Base-by-base conservation (phyloP, 2,329 filamentous ascomycete genomes). In the Cephalotrichum gorgonifer region DNA sequence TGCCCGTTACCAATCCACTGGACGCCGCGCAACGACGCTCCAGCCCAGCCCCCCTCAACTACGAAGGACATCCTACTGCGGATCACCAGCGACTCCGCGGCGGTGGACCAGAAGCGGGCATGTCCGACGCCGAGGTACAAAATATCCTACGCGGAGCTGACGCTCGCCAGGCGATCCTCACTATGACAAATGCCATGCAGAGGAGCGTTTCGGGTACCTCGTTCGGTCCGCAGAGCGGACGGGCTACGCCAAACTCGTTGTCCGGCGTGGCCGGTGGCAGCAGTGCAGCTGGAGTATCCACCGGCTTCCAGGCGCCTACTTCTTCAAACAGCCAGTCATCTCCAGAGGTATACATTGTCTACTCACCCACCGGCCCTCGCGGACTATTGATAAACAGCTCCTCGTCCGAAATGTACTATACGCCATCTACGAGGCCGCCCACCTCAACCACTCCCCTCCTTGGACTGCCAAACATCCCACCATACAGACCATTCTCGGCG, bases 341-440 rank as follows among this genome's bases (percentile, higher is more conserved):
- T 2, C 66, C 72, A 0, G 73, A 78, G 51, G 75, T 82, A 2
- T 83, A 82, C 54, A 74, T 84, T 23, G 59, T 84, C 6, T 76
- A 72, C 15, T 83, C 80, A 0, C 78, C 79, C 1, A 68, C 70
- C 39, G 80, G 80, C 1, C 80, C 79, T 1, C 72, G 73, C 20
- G 79, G 72, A 6, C 61, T 84, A 2, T 60, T 84, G 6, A 63
- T 83, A 38, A 78, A 75, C 55, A 70, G 71, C 52, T 62, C 62
- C 6, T 22, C n/a, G 12, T 59, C 67, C 1, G 76, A 77, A 25
- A 65, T 71, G 11, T 82, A 75, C 51, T 75, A 70, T 51, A 78
- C 71, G 2, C 72, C 73, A 44, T 26, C 44, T 11, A n/a, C 35
- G 14, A 43, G 43, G 12, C n/a, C n/a, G n/a, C 30, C 48, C 15